phyloP scores from a whole-genome alignment of 495 filamentous ascomycete species.

The Penicillium herquei region DNA sequence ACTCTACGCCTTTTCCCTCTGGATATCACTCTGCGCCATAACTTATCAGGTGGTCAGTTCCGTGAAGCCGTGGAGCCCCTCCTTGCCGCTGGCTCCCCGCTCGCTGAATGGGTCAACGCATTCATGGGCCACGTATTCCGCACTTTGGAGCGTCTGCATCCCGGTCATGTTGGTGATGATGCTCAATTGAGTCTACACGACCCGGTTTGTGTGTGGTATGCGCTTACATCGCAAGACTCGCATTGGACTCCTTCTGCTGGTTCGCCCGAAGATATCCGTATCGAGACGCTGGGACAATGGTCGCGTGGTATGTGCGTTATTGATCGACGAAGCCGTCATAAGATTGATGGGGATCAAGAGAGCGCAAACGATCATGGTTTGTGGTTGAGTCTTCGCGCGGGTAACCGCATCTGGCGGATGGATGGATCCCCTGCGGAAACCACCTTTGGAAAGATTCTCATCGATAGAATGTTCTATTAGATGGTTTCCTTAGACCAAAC shows the following conservation, averaged over 20 bases:
- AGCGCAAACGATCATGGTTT: slow-evolving; percentile 62
- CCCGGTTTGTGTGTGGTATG: slow-evolving; percentile 85
- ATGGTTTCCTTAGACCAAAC: neutral
- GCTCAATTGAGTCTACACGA: slow-evolving; percentile 78
- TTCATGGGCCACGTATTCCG: slow-evolving; percentile 76
- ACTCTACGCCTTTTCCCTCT: slow-evolving; percentile 82
- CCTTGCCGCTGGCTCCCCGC: slow-evolving; percentile 59
- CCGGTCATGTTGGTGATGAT: slow-evolving; percentile 49
- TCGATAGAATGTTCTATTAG: slow-evolving; percentile 43
- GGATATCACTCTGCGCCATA: slow-evolving; percentile 80
- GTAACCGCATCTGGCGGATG: slow-evolving; percentile 77
- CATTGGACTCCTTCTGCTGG: slow-evolving; percentile 42
- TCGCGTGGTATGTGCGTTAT: slow-evolving; percentile 86
- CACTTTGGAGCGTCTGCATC: slow-evolving; percentile 64
- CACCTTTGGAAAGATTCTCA: slow-evolving; percentile 41
- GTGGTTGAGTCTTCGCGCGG: slow-evolving; percentile 68
- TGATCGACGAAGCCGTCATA: slow-evolving; percentile 66
- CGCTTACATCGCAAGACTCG: slow-evolving; percentile 53
- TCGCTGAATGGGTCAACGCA: slow-evolving; percentile 76
- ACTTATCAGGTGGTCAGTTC: slow-evolving; percentile 61
- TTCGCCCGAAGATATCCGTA: slow-evolving; percentile 67
- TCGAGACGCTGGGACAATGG: slow-evolving; percentile 92
- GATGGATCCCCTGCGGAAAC: slow-evolving; percentile 43
- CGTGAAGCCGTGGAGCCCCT: slow-evolving; percentile 50
- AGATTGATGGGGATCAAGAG: slow-evolving; percentile 56